Percentiles rank a stretch among this genome's conserved stretches.
These are phyloP conservation scores for Uncinocarpus reesii DNA, from an alignment of 2,329 filamentous ascomycete genomes.

Conservation along the genomic window DNA sequence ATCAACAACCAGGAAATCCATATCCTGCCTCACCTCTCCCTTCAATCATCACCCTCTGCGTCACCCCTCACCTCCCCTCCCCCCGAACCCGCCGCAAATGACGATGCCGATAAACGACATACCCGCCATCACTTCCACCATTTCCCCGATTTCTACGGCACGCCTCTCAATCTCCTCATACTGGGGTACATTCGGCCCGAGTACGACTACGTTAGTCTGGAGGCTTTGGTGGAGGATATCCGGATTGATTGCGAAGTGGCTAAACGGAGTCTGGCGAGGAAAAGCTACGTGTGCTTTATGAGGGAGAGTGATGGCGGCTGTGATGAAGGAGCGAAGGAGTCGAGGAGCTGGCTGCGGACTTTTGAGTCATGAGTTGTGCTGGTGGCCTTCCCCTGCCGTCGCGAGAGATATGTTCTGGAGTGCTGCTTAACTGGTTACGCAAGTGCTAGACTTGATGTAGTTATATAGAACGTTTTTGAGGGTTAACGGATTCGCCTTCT, in stretches of 20 bases:
- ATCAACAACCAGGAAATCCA: constrained; percentile 58
- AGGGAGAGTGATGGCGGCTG: constrained; percentile 24
- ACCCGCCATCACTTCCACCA: constrained; percentile 31
- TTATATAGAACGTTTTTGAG: too few species aligned
- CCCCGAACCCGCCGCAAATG: not conserved
- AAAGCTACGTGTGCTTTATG: constrained; percentile 45
- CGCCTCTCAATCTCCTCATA: constrained; percentile 66
- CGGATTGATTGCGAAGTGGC: constrained; percentile 78
- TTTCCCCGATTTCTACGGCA: constrained; percentile 70
- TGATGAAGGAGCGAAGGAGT: constrained; percentile 23
- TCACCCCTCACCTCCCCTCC: constrained; percentile 1
- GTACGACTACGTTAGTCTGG: constrained; percentile 73
- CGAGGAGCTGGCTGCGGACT: constrained; percentile 29
- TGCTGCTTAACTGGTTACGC: too few species aligned
- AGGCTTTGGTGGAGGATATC: constrained; percentile 81
- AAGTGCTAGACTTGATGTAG: too few species aligned
- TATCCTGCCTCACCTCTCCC: constrained; percentile 63
- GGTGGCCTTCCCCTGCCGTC: not conserved
- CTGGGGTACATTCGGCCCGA: constrained; percentile 83
- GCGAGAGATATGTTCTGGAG: not conserved
- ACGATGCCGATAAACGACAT: not conserved
- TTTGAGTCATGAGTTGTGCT: constrained; percentile 18
- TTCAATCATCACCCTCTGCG: constrained; percentile 26
- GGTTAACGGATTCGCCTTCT: too few species aligned
- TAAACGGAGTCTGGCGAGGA: constrained; percentile 57